Evolutionary conservation across 257 asterid species (phyloP).

Genomic region (Solanum etuberosum): DNA sequence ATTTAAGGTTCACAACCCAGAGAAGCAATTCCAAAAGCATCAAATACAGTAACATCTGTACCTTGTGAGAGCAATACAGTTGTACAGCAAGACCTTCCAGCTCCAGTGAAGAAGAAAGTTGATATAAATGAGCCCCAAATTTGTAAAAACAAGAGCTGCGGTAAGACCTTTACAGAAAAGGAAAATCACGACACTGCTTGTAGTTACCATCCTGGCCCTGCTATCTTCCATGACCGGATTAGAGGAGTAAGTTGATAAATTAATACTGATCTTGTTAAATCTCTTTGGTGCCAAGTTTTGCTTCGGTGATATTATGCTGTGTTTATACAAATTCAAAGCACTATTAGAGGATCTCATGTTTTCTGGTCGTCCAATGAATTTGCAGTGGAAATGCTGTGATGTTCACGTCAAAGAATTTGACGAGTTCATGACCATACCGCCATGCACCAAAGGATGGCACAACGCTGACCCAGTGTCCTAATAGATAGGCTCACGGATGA

Average conservation of each 20-base stretch:
- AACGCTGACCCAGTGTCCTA: conserved; percentile 29
- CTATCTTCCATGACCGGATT: conserved; percentile 81
- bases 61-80: conserved; percentile 17
- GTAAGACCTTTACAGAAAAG: conserved; percentile 63
- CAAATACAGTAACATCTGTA: conserved; percentile 4
- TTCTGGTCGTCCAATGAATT: background rate
- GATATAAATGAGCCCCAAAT: conserved; percentile 66
- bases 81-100: conserved; percentile 26
- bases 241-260: conserved; percentile 59
- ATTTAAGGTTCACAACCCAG: conserved; percentile 41
- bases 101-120: conserved; percentile 42
- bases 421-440: conserved; percentile 70
- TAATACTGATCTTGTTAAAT: background rate
- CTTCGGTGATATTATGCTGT: background rate
- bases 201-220: conserved; percentile 88
- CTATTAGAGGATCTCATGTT: background rate
- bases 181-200: conserved; percentile 82
- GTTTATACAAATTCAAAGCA: background rate
- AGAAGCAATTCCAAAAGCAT: conserved; percentile 27
- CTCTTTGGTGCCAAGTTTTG: background rate
- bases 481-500: background rate
- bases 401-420: conserved; percentile 82
- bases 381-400: conserved; percentile 97
- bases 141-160: conserved; percentile 79
- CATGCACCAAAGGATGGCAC: conserved; percentile 94